phyloP scores from a whole-genome alignment of 116 monocot genomes.

The Posidonia oceanica region DNA sequence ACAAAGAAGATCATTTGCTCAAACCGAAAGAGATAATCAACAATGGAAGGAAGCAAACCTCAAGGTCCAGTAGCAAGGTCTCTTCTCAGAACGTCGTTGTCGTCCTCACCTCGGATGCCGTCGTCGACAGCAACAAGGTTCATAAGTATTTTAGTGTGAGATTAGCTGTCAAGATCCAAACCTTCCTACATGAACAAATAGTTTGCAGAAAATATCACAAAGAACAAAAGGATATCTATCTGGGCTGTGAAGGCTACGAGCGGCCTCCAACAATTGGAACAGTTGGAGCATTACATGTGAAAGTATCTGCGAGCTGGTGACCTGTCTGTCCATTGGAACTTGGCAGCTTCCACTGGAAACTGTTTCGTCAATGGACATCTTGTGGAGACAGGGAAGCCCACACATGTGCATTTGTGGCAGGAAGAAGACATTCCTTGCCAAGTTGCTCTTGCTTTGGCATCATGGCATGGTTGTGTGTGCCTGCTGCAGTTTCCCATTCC shows the following conservation, averaged over 20 bases:
- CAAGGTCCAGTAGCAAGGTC: too few relatives aligned
- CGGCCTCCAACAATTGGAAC: not conserved
- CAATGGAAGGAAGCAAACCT: too few relatives aligned
- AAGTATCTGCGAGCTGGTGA: too few relatives aligned
- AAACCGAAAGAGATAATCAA: too few relatives aligned
- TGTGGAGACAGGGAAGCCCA: not conserved
- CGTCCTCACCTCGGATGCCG: too few relatives aligned
- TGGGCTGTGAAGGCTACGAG: not conserved
- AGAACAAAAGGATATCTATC: not conserved
- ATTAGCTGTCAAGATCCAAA: not conserved
- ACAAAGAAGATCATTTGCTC: too few relatives aligned
- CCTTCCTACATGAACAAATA: not conserved
- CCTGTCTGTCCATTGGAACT: not conserved
- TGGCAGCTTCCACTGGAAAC: not conserved
- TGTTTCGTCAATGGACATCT: not conserved
- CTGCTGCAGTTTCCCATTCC: not conserved
- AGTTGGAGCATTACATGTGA: constrained; percentile 2
- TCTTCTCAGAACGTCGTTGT: too few relatives aligned
- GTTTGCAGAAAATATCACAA: not conserved
- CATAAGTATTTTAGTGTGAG: not conserved
- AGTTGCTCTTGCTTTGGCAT: not conserved
- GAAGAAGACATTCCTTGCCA: not conserved
- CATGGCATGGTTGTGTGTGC: not conserved
- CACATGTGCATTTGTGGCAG: not conserved
- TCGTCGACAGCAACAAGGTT: too few relatives aligned